These are phyloP conservation scores for Phoma herbarum DNA, from an alignment of 2,329 filamentous ascomycete species.

Conservation along the genomic window DNA sequence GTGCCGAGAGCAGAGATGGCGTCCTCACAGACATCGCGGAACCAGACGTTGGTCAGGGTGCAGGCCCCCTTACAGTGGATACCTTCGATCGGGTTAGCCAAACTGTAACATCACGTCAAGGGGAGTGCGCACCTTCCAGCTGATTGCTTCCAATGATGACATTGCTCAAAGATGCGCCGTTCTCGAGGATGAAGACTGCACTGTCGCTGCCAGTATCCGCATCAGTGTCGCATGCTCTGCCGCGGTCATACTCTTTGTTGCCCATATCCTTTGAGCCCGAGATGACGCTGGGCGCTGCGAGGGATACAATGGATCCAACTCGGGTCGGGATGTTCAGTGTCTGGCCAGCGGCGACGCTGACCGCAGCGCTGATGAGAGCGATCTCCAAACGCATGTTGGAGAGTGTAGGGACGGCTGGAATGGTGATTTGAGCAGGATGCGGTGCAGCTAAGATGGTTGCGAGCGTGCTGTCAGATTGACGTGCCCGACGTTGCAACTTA, in stretches of 20 bases:
- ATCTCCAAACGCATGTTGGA: constrained; percentile 16
- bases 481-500: background rate
- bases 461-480: background rate
- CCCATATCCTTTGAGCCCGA: constrained; percentile 22
- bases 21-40: constrained; percentile 37
- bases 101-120: too few relatives aligned
- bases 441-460: background rate
- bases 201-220: constrained; percentile 31
- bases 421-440: too few relatives aligned
- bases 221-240: constrained; percentile 20
- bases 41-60: constrained; percentile 45
- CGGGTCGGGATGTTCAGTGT: constrained; percentile 40
- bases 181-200: constrained; percentile 60
- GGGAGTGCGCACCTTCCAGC: constrained; percentile 57
- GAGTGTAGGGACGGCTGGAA: background rate
- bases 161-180: constrained; percentile 59
- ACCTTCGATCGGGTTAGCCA: too few relatives aligned
- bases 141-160: constrained; percentile 61
- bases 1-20: constrained; percentile 31
- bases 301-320: constrained; percentile 34
- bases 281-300: constrained; percentile 28
- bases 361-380: constrained; percentile 38
- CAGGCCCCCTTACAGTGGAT: constrained; percentile 60
- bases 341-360: constrained; percentile 37
- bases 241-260: constrained; percentile 24